Base-by-base conservation (phyloP, 495 filamentous ascomycete species). In the Penicillium malachiteum region DNA sequence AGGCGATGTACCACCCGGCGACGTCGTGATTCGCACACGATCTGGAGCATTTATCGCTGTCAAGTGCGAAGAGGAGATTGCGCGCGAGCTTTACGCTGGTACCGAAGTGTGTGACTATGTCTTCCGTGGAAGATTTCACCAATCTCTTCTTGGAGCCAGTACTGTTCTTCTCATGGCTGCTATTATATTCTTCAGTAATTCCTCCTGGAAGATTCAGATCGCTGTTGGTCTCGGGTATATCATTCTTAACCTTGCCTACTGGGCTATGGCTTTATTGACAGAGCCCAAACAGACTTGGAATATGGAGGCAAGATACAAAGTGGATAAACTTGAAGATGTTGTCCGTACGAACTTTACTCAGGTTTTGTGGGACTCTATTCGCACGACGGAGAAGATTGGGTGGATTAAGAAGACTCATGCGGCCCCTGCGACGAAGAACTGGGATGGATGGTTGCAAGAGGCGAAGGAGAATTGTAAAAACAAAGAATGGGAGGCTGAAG, bases 51-150 rank as follows among this genome's bases (percentile, higher is more conserved):
- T 89, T 54, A 55, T 88, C 3, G 60, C 86, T 16, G 70, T 89
- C 26, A 70, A 77, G 39, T 88, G 86, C 60, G 71, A 74, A 11
- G 86, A 89, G 67, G 78, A 84, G 9, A 77, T 88, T 7, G 80
- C 84, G 8, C 75, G 85, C 17, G 83, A 87, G 67, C 75, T 89
- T 2, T 88, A 88, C 63, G 75, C 69, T 10, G 82, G 82, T 32
- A 82, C 81, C 0, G 82, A 86, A 55, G 69, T 77, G 55, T 84
- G 82, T 68, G 62, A 74, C 16, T 81, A 84, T 51, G 74, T 83
- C 7, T 52, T 56, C 18, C 63, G 64, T 11, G 73, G 73, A 1
- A 58, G 50, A 1, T 60, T 62, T 17, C 78, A 81, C 63, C 71
- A 79, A n/a, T 50, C 69, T 13, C 76, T 84, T 9, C 81, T 86